Evolutionary conservation across 1,284 basidiomycete genomes (phyloP).

Genomic region (Moniliella sp.): DNA sequence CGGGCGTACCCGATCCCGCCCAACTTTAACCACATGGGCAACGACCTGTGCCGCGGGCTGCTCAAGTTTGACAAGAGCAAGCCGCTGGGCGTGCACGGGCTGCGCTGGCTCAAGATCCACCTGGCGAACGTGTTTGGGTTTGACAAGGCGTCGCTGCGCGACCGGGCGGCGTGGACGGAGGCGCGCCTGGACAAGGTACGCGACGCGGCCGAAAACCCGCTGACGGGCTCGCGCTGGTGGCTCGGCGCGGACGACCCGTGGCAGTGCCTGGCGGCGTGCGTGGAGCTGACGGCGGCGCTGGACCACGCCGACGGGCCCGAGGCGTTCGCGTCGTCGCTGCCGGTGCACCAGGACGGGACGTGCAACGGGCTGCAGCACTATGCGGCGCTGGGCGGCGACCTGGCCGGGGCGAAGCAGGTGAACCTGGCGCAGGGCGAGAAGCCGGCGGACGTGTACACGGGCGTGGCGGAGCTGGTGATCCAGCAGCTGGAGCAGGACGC

Average conservation of each 20-base stretch:
- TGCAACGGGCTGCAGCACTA: constrained; percentile 98
- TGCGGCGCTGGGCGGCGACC: constrained; percentile 83
- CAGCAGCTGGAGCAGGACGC: constrained; percentile 40
- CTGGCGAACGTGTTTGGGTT: constrained; percentile 76
- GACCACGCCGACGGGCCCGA: constrained; percentile 47
- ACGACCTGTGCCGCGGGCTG: constrained; percentile 75
- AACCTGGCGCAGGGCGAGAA: constrained; percentile 67
- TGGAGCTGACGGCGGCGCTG: constrained; percentile 56
- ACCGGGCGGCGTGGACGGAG: constrained; percentile 59
- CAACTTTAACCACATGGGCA: constrained; percentile 82
- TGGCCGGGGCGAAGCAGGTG: constrained; percentile 69
- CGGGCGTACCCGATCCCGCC: constrained; percentile 91
- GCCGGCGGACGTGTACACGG: constrained; percentile 86
- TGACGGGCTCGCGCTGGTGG: constrained; percentile 42
- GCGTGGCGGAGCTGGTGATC: constrained; percentile 47
- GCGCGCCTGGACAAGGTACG: constrained; percentile 55
- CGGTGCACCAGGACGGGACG: constrained; percentile 91
- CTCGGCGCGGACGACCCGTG: constrained; percentile 72
- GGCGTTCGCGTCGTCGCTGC: constrained; percentile 52
- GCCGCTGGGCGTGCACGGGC: constrained; percentile 56
- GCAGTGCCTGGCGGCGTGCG: constrained; percentile 83
- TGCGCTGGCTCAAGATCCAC: constrained; percentile 75
- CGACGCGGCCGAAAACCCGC: constrained; percentile 53
- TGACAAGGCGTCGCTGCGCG: constrained; percentile 83
- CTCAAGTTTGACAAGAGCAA: constrained; percentile 63